These are phyloP conservation scores for Salix udensis DNA, from an alignment of 345 rosid species.

Conservation along the genomic window DNA sequence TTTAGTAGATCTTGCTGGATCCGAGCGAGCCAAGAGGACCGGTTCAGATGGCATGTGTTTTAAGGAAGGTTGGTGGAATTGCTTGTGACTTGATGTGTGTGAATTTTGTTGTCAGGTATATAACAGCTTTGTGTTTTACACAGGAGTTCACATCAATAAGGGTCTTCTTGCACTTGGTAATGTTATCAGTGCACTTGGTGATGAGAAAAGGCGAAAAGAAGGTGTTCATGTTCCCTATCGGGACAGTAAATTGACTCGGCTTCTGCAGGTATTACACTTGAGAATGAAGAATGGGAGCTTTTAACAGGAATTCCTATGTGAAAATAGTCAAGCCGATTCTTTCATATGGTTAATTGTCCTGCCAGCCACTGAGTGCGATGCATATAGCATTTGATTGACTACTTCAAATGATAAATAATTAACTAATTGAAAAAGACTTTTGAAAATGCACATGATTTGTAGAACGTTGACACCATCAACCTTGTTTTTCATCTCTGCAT, in stretches of 20 bases:
- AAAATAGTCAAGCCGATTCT: neutral
- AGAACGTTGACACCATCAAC: neutral
- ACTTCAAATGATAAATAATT: neutral
- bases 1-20: conserved; percentile 98
- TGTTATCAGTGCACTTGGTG: conserved; percentile 98
- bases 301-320: neutral
- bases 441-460: neutral
- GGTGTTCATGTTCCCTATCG: conserved; percentile 92
- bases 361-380: neutral
- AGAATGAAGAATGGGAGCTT: neutral
- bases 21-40: conserved; percentile 96
- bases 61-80: conserved; percentile 72
- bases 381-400: neutral
- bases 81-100: neutral
- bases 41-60: conserved; percentile 96
- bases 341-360: neutral
- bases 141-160: conserved; percentile 95
- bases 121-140: conserved; percentile 20
- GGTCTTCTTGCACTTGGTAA: conserved; percentile 99
- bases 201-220: conserved; percentile 95
- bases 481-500: neutral
- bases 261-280: conserved; percentile 65
- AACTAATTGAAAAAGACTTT: neutral
- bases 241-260: conserved; percentile 96
- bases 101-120: conserved; percentile 16